These are phyloP conservation scores for Spongospora subterranea DNA, from an alignment of 208 protist species.

Conservation along the genomic window DNA sequence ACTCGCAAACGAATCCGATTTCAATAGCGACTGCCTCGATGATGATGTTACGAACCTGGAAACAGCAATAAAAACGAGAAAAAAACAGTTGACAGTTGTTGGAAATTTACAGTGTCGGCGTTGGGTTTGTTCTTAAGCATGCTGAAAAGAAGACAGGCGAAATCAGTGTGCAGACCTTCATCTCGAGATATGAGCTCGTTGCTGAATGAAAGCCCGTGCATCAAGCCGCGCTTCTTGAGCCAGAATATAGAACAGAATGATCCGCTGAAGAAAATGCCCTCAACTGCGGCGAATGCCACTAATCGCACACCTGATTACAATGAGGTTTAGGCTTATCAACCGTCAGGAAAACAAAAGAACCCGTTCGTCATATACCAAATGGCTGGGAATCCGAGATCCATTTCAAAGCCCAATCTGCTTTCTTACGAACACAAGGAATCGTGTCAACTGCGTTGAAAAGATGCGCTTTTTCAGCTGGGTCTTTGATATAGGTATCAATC, in stretches of 20 bases:
- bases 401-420: constrained; percentile 96
- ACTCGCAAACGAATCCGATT: constrained; percentile 94
- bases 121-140: constrained; percentile 90
- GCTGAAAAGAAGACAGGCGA: constrained; percentile 94
- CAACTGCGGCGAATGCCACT: constrained; percentile 96
- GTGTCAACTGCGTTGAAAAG: constrained; percentile 95
- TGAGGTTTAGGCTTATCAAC: no score
- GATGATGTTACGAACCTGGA: constrained; percentile 84
- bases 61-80: not conserved
- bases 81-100: not conserved
- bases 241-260: constrained; percentile 98
- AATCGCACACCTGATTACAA: constrained; percentile 91
- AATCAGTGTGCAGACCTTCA: constrained; percentile 98
- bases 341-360: not conserved
- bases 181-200: constrained; percentile 99
- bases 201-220: constrained; percentile 97
- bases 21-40: constrained; percentile 92
- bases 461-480: constrained; percentile 85
- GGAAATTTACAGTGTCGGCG: constrained; percentile 75
- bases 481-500: constrained; percentile 95
- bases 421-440: constrained; percentile 94
- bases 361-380: constrained; percentile 56
- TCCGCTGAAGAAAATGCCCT: constrained; percentile 99
- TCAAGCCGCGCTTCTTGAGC: constrained; percentile 98
- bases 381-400: constrained; percentile 76